These are phyloP conservation scores for Russula sp. DNA, from an alignment of 768 basidiomycete species.

Conservation along the genomic window DNA sequence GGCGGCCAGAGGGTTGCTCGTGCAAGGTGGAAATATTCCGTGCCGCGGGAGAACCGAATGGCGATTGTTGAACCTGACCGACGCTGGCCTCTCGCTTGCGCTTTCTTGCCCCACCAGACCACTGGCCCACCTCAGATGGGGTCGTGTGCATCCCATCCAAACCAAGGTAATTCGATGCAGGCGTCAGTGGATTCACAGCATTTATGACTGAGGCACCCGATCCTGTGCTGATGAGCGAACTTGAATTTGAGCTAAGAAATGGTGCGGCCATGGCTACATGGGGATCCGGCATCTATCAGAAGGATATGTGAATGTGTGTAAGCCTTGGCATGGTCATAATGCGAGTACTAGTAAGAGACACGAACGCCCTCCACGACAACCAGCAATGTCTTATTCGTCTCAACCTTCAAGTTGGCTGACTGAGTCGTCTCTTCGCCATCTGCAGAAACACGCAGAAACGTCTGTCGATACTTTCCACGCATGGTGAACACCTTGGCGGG, in stretches of 20 bases:
- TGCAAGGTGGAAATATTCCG: slow-evolving; percentile 1
- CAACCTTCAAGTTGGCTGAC: slow-evolving; percentile 24
- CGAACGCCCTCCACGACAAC: slow-evolving; percentile 25
- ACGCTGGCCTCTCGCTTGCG: slow-evolving; percentile 20
- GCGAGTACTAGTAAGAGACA: background rate
- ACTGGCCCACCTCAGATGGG: background rate
- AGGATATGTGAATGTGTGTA: background rate
- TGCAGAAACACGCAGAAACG: slow-evolving; percentile 20
- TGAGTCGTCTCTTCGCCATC: slow-evolving; percentile 27
- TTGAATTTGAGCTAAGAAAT: slow-evolving; percentile 1
- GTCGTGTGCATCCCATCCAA: slow-evolving; percentile 5
- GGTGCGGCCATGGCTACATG: background rate
- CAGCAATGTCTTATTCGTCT: slow-evolving; percentile 18
- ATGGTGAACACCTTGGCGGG: slow-evolving; percentile 28
- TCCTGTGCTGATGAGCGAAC: background rate
- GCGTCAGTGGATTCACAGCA: slow-evolving; percentile 17
- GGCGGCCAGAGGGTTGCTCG: background rate
- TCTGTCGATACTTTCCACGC: slow-evolving; percentile 29
- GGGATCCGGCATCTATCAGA: slow-evolving; percentile 12
- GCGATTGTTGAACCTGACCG: background rate
- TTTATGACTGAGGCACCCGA: background rate
- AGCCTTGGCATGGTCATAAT: slow-evolving; percentile 1
- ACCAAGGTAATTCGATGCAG: slow-evolving; percentile 10
- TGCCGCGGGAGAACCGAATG: background rate
- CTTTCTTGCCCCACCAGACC: slow-evolving; percentile 9